Conservation (phyloP, 345 rosid genomes). For the Rubroshorea leprosula region DNA sequence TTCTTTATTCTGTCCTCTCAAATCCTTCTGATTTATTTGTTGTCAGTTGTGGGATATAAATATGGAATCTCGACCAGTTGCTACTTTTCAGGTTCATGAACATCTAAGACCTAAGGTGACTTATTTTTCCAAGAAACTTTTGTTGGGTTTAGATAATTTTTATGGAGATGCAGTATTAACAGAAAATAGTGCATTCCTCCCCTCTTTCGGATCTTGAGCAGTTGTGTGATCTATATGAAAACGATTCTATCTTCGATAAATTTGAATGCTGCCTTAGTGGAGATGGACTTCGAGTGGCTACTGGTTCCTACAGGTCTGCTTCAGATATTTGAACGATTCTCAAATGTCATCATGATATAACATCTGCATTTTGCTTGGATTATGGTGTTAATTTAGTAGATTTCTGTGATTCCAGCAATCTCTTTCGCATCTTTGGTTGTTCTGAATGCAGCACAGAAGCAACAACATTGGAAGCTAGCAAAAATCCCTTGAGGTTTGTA, state of each 20-base stretch:
- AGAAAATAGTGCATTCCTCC: slow-evolving; percentile 1
- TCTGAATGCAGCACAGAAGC: slow-evolving; percentile 48
- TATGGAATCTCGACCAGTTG: slow-evolving; percentile 93
- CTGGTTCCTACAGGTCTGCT: slow-evolving; percentile 67
- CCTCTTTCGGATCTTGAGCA: slow-evolving; percentile 24
- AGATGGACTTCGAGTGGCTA: slow-evolving; percentile 58
- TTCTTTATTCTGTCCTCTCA: not conserved
- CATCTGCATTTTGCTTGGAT: slow-evolving; percentile 5
- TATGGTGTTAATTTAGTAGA: not conserved
- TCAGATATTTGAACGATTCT: slow-evolving; percentile 10
- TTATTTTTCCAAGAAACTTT: slow-evolving; percentile 10
- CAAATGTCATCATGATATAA: not conserved
- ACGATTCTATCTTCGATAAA: slow-evolving; percentile 97
- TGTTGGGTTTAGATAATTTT: slow-evolving; percentile 4
- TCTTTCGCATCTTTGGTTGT: slow-evolving; percentile 65
- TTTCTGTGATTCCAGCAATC: slow-evolving; percentile 41
- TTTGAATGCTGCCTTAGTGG: slow-evolving; percentile 97
- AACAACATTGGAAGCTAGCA: slow-evolving; percentile 86
- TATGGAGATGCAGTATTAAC: slow-evolving; percentile 6
- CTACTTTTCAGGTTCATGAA: slow-evolving; percentile 79
- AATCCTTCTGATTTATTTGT: slow-evolving; percentile 18
- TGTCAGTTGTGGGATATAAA: slow-evolving; percentile 70
- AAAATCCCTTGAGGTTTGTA: slow-evolving; percentile 60
- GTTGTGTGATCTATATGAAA: slow-evolving; percentile 70
- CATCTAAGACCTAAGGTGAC: slow-evolving; percentile 48